Evolutionary conservation across 2,329 filamentous ascomycete genomes (phyloP), one percentile per base, ranked within the genome.

Genomic region (Leptographium flavum): DNA sequence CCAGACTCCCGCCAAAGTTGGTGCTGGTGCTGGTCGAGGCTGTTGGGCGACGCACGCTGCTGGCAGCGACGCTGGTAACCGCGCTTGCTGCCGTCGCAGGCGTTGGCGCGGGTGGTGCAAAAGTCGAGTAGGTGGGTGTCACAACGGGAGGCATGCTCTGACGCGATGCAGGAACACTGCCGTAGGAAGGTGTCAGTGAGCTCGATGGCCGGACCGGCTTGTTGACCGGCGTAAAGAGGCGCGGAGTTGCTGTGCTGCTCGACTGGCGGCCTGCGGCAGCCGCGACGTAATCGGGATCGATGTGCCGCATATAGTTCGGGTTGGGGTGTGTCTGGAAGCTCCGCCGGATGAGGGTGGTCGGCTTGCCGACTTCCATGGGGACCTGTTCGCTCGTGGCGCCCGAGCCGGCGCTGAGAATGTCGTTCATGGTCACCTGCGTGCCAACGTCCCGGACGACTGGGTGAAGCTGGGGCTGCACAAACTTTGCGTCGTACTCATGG

Each of bases 401-500:
- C 2, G 38, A 28, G 3, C n/a, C 39, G 4, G 39, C 38, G n/a
- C 32, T 39, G 10, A 30, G 23, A 3, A 41, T 62, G 15, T 71
- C 66, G 39, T 64, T 62, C 33, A 60, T 60, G 1, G 76, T 77
- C 47, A 82, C 81, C 60, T 96, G 90, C 1, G 83, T 92, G 6
- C 78, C 83, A 1, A 90, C 87, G 76, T 78, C 73, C 45, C 74
- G 65, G 52, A 93, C 84, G 5, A 83, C 69, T 8, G 83, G 84
- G 54, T 93, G 84, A n/a, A 94, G 75, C 11, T 81, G 74, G 2
- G 92, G 92, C 56, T 93, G 87, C 1, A 98, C 92, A 57, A 83
- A 95, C 65, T 98, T 98, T 54, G 79, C 85, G 58, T 96, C 87
- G 58, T 98, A 98, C 63, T 98, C 92, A 59, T 87, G 81, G 63